Evolutionary conservation across 331 rosid genomes (phyloP), one percentile per base, ranked within the genome.

Genomic region (Malus hybrid): DNA sequence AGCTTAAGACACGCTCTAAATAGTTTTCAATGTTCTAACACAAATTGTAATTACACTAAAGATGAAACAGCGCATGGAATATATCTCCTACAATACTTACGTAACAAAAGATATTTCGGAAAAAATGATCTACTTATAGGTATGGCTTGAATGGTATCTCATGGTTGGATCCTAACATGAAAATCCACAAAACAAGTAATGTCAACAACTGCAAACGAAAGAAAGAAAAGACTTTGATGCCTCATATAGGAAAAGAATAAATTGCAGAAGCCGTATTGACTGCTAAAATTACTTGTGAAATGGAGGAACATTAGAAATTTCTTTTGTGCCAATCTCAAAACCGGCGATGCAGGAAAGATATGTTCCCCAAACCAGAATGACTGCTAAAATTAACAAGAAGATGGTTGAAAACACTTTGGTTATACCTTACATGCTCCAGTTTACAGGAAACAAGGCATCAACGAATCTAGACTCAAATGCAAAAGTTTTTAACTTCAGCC

Each of bases 231-330:
- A 66, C 48, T 48, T 29, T 10, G 16, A 46, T 5, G 33, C 10
- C 36, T 29, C 67, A 34, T 34, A 75, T 30, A 74, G 77, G 80
- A 74, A 78, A 82, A 70, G 80, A 74, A 78, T 66, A 52, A 68
- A 44, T 10, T 11, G 11, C 24, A 53, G 5, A 63, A 16, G 66
- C 67, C 74, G 19, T 44, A 3, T 16, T 36, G 78, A 60, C 77
- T 57, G 24, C 24, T 24, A 24, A 42, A 69, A 53, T 63, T 46
- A 62, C 76, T 65, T 63, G 62, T 61, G 44, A 42, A 44, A 26
- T 19, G 18, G 62, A 57, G 74, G 62, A 34, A 79, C 55, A 6
- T 71, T 48, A 67, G 48, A 77, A 76, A 34, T 74, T 58, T 71
- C 57, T 68, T 61, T 8, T 66, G 28, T 55, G 32, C 73, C 64